phyloP scores from a whole-genome alignment of 768 basidiomycete species.

The Rhizopogon vesiculosus region DNA sequence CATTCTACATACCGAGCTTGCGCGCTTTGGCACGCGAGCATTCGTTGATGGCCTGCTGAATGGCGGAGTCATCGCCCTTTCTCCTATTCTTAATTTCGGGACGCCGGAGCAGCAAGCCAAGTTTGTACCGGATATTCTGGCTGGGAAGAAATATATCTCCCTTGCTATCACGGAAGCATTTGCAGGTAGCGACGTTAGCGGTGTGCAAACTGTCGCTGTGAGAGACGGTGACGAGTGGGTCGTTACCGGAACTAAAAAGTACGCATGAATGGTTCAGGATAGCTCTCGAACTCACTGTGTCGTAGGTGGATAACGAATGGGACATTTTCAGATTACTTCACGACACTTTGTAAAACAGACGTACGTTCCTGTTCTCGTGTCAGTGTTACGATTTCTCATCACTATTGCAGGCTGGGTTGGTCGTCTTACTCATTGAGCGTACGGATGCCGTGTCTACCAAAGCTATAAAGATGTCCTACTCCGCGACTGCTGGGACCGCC shows the following conservation, averaged over 20 bases:
- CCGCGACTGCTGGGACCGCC: conserved; percentile 85
- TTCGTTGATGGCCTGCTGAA: conserved; percentile 85
- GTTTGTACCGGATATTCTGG: conserved; percentile 69
- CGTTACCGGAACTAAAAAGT: conserved; percentile 94
- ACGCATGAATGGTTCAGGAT: conserved; percentile 10
- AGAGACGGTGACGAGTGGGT: conserved; percentile 85
- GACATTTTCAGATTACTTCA: conserved; percentile 81
- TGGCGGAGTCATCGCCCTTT: conserved; percentile 81
- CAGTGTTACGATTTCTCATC: background rate
- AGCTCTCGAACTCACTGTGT: background rate
- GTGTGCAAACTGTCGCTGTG: conserved; percentile 80
- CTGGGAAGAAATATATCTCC: conserved; percentile 80
- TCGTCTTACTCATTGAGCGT: conserved; percentile 72
- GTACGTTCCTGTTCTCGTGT: conserved; percentile 26
- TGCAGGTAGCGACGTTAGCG: conserved; percentile 82
- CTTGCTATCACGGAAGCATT: conserved; percentile 94
- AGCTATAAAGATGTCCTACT: conserved; percentile 91
- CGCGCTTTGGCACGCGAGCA: conserved; percentile 79
- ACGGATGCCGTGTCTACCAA: conserved; percentile 75
- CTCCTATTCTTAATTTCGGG: conserved; percentile 87
- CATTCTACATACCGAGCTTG: conserved; percentile 78
- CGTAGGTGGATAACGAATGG: conserved; percentile 89
- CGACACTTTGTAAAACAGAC: conserved; percentile 71
- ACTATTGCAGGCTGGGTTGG: conserved; percentile 53
- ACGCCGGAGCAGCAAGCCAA: conserved; percentile 64